phyloP scores from a whole-genome alignment of 805 yeast species.

The Pichia californica region DNA sequence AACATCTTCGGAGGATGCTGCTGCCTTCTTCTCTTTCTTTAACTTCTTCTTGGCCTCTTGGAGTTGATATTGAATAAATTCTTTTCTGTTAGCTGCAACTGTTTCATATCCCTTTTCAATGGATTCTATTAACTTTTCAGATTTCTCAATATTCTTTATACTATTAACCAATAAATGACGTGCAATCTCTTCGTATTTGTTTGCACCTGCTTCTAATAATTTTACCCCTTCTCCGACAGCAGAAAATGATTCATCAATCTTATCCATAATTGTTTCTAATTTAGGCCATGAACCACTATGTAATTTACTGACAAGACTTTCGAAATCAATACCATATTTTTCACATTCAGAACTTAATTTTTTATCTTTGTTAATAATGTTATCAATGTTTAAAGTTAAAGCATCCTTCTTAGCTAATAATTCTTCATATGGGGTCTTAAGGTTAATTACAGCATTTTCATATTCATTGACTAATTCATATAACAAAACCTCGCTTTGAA shows the following conservation, averaged over 20 bases:
- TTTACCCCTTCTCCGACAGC: too few species aligned
- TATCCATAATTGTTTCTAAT: slow-evolving; percentile 33
- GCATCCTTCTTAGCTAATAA: slow-evolving; percentile 3
- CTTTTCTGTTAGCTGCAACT: slow-evolving; percentile 26
- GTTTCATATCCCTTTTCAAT: slow-evolving; percentile 17
- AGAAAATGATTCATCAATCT: not conserved
- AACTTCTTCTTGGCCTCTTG: slow-evolving; percentile 1
- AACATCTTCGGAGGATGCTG: too few species aligned
- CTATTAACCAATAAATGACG: slow-evolving; percentile 25
- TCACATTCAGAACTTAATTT: slow-evolving; percentile 21
- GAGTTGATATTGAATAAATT: slow-evolving; percentile 19
- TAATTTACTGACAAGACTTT: slow-evolving; percentile 30
- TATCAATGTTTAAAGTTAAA: not conserved
- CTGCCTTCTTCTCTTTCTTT: slow-evolving; percentile 18
- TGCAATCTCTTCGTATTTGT: slow-evolving; percentile 3
- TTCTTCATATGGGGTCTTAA: slow-evolving; percentile 37
- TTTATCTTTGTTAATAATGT: not conserved
- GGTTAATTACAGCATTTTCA: slow-evolving; percentile 33
- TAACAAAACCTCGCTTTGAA: not conserved
- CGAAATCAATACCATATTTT: slow-evolving; percentile 43
- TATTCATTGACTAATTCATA: slow-evolving; percentile 3
- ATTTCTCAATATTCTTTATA: slow-evolving; percentile 24
- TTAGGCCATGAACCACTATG: slow-evolving; percentile 14
- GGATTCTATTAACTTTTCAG: slow-evolving; percentile 14
- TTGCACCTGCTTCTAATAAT: not conserved